phyloP scores from a whole-genome alignment of 1,284 basidiomycete genomes.

The Termitomyces sp. region DNA sequence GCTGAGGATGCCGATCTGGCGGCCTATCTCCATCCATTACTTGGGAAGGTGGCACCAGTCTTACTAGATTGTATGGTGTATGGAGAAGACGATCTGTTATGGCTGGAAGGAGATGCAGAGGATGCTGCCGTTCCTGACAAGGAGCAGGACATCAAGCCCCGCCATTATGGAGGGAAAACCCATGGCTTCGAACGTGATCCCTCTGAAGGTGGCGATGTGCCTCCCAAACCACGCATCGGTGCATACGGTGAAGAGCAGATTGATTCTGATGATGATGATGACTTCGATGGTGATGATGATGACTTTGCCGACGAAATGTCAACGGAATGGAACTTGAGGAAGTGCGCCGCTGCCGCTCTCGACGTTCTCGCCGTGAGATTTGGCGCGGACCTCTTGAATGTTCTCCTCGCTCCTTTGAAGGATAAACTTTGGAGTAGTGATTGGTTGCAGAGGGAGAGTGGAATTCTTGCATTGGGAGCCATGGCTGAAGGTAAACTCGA shows the following conservation, averaged over 20 bases:
- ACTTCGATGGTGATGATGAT: conserved; percentile 84
- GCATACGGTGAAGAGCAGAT: conserved; percentile 70
- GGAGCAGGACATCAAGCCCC: conserved; percentile 93
- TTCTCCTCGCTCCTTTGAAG: conserved; percentile 87
- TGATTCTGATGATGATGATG: conserved; percentile 79
- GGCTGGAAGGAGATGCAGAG: conserved; percentile 91
- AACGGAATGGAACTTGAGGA: conserved; percentile 98
- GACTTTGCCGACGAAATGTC: conserved; percentile 95
- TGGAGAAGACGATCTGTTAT: conserved; percentile 92
- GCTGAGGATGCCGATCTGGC: conserved; percentile 90
- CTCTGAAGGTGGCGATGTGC: conserved; percentile 33
- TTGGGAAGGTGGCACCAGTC: conserved; percentile 88
- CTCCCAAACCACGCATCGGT: conserved; percentile 47
- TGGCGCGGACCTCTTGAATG: conserved; percentile 80
- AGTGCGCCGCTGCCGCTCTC: conserved; percentile 96
- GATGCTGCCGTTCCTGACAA: conserved; percentile 91
- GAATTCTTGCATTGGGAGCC: conserved; percentile 93
- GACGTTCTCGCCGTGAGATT: conserved; percentile 97
- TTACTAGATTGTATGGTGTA: conserved; percentile 97
- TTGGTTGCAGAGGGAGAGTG: conserved; percentile 95
- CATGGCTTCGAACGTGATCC: conserved; percentile 81
- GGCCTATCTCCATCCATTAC: conserved; percentile 79
- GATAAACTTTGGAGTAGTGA: conserved; percentile 91
- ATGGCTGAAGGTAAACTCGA: conserved; percentile 85
- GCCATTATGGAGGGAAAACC: conserved; percentile 82